Conservation (phyloP, 345 rosid species). For the Cardiospermum halicacabum region DNA sequence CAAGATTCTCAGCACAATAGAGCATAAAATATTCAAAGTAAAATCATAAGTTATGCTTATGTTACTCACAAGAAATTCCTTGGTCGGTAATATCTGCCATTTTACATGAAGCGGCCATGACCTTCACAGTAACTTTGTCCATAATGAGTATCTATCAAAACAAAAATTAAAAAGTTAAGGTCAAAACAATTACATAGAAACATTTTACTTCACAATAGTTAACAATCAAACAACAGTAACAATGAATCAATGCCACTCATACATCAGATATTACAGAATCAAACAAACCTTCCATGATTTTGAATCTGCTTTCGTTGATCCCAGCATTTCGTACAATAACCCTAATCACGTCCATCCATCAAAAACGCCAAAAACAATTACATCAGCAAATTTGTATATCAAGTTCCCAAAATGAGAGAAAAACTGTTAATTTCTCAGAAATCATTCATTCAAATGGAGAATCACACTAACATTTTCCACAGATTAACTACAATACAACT, state of each 20-base stretch:
- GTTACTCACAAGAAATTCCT: constrained; percentile 85
- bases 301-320: constrained; percentile 58
- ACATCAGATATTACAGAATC: not conserved
- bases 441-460: not conserved
- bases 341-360: constrained; percentile 29
- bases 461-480: not conserved
- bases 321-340: constrained; percentile 78
- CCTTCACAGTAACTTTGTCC: constrained; percentile 90
- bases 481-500: too few species aligned
- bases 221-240: not conserved
- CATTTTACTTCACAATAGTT: too few species aligned
- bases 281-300: constrained; percentile 78
- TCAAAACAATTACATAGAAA: not conserved
- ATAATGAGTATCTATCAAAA: constrained; percentile 68
- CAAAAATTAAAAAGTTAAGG: not conserved
- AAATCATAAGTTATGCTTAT: constrained; percentile 12
- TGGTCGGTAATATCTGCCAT: constrained; percentile 96
- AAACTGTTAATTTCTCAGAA: not conserved
- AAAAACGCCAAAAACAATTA: not conserved
- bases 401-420: not conserved
- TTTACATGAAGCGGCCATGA: constrained; percentile 82
- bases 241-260: not conserved
- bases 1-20: not conserved
- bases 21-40: not conserved
- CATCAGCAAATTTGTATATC: not conserved